Percentiles rank a stretch among this genome's conserved stretches.
These are phyloP conservation scores for Alectoria sarmentosa DNA, from an alignment of 495 filamentous ascomycete genomes.

Conservation along the genomic window DNA sequence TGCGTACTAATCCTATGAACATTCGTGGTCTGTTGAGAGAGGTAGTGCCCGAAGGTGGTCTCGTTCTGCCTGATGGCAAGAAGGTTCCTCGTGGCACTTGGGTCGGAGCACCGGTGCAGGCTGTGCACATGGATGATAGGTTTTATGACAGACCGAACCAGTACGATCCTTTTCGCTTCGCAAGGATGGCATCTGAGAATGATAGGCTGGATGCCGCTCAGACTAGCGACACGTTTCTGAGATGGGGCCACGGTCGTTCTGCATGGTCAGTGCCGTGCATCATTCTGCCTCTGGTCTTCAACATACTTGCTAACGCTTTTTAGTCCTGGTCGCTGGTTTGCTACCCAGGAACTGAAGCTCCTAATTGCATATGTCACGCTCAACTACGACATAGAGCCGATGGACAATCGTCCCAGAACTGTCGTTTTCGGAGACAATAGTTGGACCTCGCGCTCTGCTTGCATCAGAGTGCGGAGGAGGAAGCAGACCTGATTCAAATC, in stretches of 20 bases:
- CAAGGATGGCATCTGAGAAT: neutral
- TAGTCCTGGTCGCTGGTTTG: conserved; percentile 27
- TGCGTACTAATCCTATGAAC: neutral
- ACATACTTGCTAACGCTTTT: neutral
- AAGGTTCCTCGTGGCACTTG: neutral
- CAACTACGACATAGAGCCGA: conserved; percentile 23
- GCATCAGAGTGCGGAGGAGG: conserved; percentile 1
- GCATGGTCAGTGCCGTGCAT: conserved; percentile 18
- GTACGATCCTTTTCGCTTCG: neutral
- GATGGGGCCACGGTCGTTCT: conserved; percentile 21
- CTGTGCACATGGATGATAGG: neutral
- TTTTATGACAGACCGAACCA: neutral
- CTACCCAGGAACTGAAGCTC: conserved; percentile 21
- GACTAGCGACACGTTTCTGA: conserved; percentile 21
- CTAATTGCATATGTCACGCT: conserved; percentile 22
- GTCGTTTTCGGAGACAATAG: neutral
- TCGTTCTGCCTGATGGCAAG: neutral
- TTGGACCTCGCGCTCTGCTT: neutral
- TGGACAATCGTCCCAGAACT: conserved; percentile 8
- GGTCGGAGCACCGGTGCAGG: neutral
- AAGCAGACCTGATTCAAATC: neutral
- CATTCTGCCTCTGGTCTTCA: neutral
- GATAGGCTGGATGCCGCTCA: neutral
- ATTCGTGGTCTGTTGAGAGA: neutral
- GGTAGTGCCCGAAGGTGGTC: neutral